phyloP scores from a whole-genome alignment of 169 alveolate genomes.

The Plasmodium gonderi region DNA sequence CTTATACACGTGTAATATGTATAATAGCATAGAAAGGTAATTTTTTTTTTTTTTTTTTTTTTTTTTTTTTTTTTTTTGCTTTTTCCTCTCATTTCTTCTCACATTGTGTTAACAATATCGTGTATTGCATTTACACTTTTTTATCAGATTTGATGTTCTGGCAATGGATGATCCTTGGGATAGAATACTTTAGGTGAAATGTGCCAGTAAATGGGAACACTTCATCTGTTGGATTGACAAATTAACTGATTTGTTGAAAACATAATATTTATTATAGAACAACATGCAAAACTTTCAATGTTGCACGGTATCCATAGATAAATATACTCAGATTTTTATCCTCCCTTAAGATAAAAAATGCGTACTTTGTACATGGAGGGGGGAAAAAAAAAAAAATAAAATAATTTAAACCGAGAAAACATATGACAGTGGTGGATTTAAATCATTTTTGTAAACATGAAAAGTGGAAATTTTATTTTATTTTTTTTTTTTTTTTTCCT shows the following conservation, averaged over 20 bases:
- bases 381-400: background rate
- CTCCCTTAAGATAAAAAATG: background rate
- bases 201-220: too few species aligned
- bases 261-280: too few species aligned
- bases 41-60: background rate
- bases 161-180: too few species aligned
- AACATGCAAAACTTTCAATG: background rate
- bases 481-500: too few species aligned
- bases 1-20: background rate
- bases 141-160: too few species aligned
- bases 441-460: too few species aligned
- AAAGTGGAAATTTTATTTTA: too few species aligned
- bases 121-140: background rate
- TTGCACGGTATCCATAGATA: background rate
- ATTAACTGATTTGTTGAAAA: too few species aligned
- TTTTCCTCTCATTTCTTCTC: background rate
- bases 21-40: background rate
- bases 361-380: background rate
- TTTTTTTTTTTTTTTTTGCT: background rate
- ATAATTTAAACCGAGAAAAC: too few species aligned
- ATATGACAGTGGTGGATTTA: too few species aligned
- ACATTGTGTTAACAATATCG: background rate
- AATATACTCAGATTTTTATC: background rate
- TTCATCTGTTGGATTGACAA: too few species aligned
- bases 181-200: too few species aligned